These are phyloP conservation scores for Aspergillus latus DNA, from an alignment of 2,329 filamentous ascomycete species.

Conservation along the genomic window DNA sequence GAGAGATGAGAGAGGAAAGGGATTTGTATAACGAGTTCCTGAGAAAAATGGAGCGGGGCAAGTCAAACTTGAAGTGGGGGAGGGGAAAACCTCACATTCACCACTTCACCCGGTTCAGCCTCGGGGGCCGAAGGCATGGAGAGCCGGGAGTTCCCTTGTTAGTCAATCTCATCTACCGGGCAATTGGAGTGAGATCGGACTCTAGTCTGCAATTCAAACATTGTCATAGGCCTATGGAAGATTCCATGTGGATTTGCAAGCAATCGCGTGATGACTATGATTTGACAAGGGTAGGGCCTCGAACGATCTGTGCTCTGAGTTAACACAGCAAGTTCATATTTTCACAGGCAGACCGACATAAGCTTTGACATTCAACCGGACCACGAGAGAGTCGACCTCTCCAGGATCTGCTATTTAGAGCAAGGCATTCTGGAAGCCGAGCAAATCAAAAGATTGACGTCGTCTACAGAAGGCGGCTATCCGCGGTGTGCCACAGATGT, in stretches of 20 bases:
- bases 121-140: conserved; percentile 16
- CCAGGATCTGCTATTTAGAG: neutral
- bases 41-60: conserved; percentile 25
- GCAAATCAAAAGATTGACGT: conserved; percentile 7
- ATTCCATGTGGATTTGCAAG: neutral
- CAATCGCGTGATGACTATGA: neutral
- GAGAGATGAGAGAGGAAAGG: neutral
- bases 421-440: neutral
- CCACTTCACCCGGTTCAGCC: neutral
- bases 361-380: neutral
- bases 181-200: neutral
- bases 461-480: neutral
- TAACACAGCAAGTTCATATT: neutral
- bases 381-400: neutral
- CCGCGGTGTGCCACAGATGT: conserved; percentile 8
- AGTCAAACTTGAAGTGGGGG: conserved; percentile 15
- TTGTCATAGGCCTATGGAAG: conserved; percentile 1
- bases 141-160: conserved; percentile 15
- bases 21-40: conserved; percentile 7
- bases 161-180: neutral
- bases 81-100: conserved; percentile 8
- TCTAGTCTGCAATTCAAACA: neutral
- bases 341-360: neutral
- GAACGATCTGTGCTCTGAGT: neutral
- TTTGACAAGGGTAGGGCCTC: neutral